A percentile compares a stretch with the other conserved stretches of the same genome.
phyloP scores from a whole-genome alignment of 441 rosid species.

The Gossypium gossypioides region DNA sequence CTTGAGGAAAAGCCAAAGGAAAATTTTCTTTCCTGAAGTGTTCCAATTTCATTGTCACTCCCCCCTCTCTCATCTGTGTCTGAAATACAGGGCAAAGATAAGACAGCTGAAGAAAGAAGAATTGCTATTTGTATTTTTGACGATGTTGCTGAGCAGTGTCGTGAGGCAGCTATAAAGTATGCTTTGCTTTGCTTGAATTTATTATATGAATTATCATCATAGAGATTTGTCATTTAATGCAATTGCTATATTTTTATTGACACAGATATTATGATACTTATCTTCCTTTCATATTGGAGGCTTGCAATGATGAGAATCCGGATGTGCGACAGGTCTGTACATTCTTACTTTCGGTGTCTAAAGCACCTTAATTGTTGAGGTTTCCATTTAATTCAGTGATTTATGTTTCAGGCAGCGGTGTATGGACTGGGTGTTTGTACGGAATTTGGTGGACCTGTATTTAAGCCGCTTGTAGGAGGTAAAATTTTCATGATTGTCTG shows the following conservation, averaged over 20 bases:
- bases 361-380: neutral
- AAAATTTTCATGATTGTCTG: constrained; percentile 8
- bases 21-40: neutral
- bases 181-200: constrained; percentile 20
- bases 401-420: constrained; percentile 74
- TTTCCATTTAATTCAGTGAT: constrained; percentile 8
- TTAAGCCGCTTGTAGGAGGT: constrained; percentile 97
- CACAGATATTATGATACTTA: constrained; percentile 84
- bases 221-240: constrained; percentile 13
- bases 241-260: constrained; percentile 14
- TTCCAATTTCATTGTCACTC: neutral
- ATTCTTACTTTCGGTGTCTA: constrained; percentile 3
- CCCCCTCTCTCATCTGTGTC: neutral
- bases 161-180: constrained; percentile 87
- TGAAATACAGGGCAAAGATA: constrained; percentile 73
- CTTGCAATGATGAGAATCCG: constrained; percentile 85
- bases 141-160: constrained; percentile 98
- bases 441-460: constrained; percentile 82
- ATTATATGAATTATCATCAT: constrained; percentile 8
- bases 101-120: constrained; percentile 98
- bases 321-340: constrained; percentile 84
- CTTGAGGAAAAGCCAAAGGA: neutral
- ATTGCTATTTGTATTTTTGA: constrained; percentile 98
- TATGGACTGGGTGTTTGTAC: constrained; percentile 99
- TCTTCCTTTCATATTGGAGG: constrained; percentile 96